Conservation (phyloP, 306 rosid species). For the Malus fusca region DNA sequence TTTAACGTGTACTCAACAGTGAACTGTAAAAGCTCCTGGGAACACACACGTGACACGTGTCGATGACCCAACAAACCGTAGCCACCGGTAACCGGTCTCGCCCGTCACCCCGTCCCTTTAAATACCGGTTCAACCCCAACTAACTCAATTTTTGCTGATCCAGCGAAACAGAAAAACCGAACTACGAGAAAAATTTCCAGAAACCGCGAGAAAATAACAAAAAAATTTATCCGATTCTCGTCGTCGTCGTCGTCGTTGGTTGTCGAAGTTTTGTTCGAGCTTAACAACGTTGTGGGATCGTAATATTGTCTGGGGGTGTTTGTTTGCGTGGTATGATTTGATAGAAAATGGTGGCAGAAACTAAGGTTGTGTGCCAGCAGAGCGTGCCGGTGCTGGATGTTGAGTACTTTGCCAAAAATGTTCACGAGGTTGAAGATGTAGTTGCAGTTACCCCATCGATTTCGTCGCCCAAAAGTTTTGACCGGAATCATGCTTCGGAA, state of each 20-base stretch:
- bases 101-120: slow-evolving; percentile 13
- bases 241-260: background rate
- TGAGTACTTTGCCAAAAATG: slow-evolving; percentile 36
- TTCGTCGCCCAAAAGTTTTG: slow-evolving; percentile 26
- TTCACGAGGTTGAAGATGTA: slow-evolving; percentile 43
- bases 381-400: slow-evolving; percentile 50
- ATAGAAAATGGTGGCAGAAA: slow-evolving; percentile 75
- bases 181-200: slow-evolving; percentile 31
- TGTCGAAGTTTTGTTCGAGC: background rate
- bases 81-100: slow-evolving; percentile 47
- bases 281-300: background rate
- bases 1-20: slow-evolving; percentile 9
- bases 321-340: slow-evolving; percentile 3
- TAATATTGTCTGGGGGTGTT: slow-evolving; percentile 2
- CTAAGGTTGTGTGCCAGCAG: slow-evolving; percentile 47
- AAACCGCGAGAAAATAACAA: slow-evolving; percentile 12
- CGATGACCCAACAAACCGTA: slow-evolving; percentile 19
- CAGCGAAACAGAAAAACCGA: background rate
- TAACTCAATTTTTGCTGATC: slow-evolving; percentile 1
- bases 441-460: slow-evolving; percentile 10
- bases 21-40: background rate
- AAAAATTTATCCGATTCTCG: background rate
- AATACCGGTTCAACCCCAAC: slow-evolving; percentile 9
- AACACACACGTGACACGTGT: slow-evolving; percentile 59
- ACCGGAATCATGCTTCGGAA: slow-evolving; percentile 45